Base-by-base conservation (phyloP, 495 filamentous ascomycete genomes). In the Neurospora tetrasperma region DNA sequence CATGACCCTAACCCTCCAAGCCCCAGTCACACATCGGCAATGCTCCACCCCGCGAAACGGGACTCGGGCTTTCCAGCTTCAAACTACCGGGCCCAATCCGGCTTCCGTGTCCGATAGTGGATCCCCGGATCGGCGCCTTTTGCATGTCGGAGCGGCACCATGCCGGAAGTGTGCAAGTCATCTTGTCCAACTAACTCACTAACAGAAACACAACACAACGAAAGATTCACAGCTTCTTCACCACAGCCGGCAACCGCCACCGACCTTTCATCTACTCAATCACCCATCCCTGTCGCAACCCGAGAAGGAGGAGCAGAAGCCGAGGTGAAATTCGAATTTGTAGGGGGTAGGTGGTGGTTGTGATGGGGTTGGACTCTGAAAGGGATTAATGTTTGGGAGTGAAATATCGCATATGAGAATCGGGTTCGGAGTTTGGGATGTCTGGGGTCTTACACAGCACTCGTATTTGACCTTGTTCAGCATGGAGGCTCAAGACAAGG, bases 241-340 rank as follows among this genome's bases (percentile, higher is more conserved):
- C 27, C 27, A 31, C 27, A 31, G 27, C 27, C 27, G 27, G 27
- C 2, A 31, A 31, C 27, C 27, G 27, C 27, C 27, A 31, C 27
- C 27, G 27, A 23, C 1, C 23, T 23, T 23, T 23, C 23, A 23
- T 23, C 23, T 23, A 23, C 23, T 23, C 23, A 23, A 23, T 23
- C 23, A 23, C 23, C 23, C 23, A 23, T 1, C 23, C 23, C 23
- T 23, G 23, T 23, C 23, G 23, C 23, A 23, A 23, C 23, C 23
- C 23, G 23, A 72, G 70, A 71, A 73, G 39, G 71, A 59, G 68
- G 39, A 12, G 44, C 12, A 31, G 70, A 72, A 74, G 70, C 71
- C 66, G 0, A 78, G 74, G 72, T 39, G 54, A 20, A 31, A 62
- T 62, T 20, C 23, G 14, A 62, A 62, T 23, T 35, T 62, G 54